Conservation (phyloP, 768 basidiomycete species). For the Udeniomyces megalosporus region DNA sequence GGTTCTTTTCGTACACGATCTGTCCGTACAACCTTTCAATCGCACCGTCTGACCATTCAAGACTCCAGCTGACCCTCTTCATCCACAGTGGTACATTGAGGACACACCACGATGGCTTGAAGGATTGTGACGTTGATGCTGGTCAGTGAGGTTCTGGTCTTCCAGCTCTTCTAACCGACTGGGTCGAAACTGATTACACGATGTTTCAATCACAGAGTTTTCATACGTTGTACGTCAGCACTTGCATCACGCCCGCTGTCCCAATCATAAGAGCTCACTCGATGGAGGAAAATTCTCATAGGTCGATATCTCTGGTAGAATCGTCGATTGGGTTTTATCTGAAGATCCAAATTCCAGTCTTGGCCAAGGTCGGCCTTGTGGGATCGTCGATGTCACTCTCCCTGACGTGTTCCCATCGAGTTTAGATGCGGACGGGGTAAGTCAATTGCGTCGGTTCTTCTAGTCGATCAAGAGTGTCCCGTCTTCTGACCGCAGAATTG, state of each 20-base stretch:
- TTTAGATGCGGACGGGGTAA: conserved; percentile 4
- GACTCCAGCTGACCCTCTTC: neutral
- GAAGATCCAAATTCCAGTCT: conserved; percentile 4
- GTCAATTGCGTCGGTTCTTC: neutral
- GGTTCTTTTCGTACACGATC: conserved; percentile 83
- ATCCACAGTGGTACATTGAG: conserved; percentile 63
- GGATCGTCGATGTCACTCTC: conserved; percentile 38
- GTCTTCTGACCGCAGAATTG: neutral
- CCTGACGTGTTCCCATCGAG: neutral
- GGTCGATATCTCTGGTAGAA: neutral
- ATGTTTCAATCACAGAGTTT: neutral
- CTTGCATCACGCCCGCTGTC: no score
- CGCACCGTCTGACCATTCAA: neutral
- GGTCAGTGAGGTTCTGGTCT: no score
- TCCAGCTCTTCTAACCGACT: conserved; percentile 59
- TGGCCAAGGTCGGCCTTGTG: conserved; percentile 67
- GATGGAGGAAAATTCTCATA: no score
- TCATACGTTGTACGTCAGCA: neutral
- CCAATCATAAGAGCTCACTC: no score
- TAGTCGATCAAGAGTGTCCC: neutral
- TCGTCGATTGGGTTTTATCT: neutral
- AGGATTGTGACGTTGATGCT: conserved; percentile 53
- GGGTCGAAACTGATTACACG: no score
- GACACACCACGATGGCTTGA: conserved; percentile 58
- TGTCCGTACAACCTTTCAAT: conserved; percentile 36